A percentile compares a stretch with the other conserved stretches of the same genome.
Evolutionary conservation across 805 yeast species (phyloP).

Genomic region (Torulaspora franciscae): DNA sequence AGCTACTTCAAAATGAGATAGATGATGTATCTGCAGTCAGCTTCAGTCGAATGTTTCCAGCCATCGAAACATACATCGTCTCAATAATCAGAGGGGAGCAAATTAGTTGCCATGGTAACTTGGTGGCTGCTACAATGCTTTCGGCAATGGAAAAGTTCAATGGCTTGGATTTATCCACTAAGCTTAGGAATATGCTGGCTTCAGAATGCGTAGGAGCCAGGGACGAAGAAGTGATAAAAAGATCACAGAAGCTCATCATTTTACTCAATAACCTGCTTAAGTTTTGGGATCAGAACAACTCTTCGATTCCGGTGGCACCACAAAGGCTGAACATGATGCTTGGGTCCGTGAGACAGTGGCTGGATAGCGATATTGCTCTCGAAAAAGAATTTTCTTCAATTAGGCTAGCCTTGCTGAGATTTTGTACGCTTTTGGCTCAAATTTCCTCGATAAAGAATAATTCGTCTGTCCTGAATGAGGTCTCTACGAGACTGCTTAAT

Average conservation of each 20-base stretch:
- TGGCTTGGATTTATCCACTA: slow-evolving; percentile 40
- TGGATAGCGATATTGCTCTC: slow-evolving; percentile 57
- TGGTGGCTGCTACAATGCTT: slow-evolving; percentile 35
- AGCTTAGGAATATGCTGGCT: slow-evolving; percentile 54
- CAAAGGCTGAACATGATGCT: slow-evolving; percentile 64
- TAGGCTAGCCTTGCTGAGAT: slow-evolving; percentile 48
- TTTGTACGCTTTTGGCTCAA: slow-evolving; percentile 33
- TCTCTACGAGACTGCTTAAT: slow-evolving; percentile 42
- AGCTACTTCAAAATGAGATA: slow-evolving; percentile 30
- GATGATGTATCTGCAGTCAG: slow-evolving; percentile 28
- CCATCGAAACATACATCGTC: slow-evolving; percentile 35
- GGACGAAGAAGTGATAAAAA: slow-evolving; percentile 38
- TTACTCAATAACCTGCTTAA: slow-evolving; percentile 43
- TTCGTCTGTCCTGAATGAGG: slow-evolving; percentile 39
- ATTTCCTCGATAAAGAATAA: slow-evolving; percentile 39
- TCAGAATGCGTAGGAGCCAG: slow-evolving; percentile 60
- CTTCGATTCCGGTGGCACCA: slow-evolving; percentile 48
- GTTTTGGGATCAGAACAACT: slow-evolving; percentile 23
- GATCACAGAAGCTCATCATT: slow-evolving; percentile 46
- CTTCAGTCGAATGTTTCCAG: slow-evolving; percentile 26
- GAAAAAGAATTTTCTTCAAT: slow-evolving; percentile 49
- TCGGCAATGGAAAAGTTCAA: slow-evolving; percentile 37
- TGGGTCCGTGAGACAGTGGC: slow-evolving; percentile 50
- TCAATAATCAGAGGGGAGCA: slow-evolving; percentile 30
- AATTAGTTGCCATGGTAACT: slow-evolving; percentile 32